Evolutionary conservation across 1,284 basidiomycete genomes (phyloP).

Genomic region (Xanthoconium separans): DNA sequence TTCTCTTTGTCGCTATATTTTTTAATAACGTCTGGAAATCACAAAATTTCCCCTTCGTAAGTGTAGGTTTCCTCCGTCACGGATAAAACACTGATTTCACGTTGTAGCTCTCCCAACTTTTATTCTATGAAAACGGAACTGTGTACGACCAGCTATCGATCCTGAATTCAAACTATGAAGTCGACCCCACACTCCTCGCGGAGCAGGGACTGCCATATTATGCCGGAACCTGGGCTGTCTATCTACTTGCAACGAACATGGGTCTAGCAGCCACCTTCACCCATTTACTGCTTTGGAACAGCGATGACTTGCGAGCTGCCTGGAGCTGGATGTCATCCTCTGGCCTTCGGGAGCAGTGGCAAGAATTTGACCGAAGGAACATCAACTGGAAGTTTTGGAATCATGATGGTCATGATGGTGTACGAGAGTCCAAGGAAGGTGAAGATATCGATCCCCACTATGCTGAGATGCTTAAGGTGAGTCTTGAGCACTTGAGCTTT

Average conservation of each 20-base stretch:
- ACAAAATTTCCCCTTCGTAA: too few species aligned
- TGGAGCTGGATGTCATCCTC: slow-evolving; percentile 44
- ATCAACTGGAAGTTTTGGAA: slow-evolving; percentile 48
- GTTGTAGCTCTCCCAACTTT: slow-evolving; percentile 43
- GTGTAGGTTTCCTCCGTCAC: too few species aligned
- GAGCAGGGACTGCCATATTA: slow-evolving; percentile 41
- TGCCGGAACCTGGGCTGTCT: slow-evolving; percentile 40
- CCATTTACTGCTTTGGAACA: slow-evolving; percentile 53
- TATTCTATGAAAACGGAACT: slow-evolving; percentile 52
- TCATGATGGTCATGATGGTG: slow-evolving; percentile 40
- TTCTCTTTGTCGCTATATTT: background rate
- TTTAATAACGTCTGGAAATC: too few species aligned
- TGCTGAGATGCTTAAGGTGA: slow-evolving; percentile 53
- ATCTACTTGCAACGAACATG: slow-evolving; percentile 30
- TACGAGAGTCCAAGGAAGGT: slow-evolving; percentile 28
- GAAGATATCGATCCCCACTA: slow-evolving; percentile 50
- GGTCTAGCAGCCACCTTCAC: slow-evolving; percentile 48
- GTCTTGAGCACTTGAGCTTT: too few species aligned
- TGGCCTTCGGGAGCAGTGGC: slow-evolving; percentile 26
- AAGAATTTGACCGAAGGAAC: slow-evolving; percentile 19
- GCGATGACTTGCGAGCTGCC: slow-evolving; percentile 40
- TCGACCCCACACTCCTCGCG: slow-evolving; percentile 46
- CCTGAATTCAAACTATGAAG: slow-evolving; percentile 46
- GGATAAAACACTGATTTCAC: too few species aligned
- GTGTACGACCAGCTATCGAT: slow-evolving; percentile 47